These are phyloP conservation scores for Pisolithus tinctorius DNA, from an alignment of 768 basidiomycete species.

Conservation along the genomic window DNA sequence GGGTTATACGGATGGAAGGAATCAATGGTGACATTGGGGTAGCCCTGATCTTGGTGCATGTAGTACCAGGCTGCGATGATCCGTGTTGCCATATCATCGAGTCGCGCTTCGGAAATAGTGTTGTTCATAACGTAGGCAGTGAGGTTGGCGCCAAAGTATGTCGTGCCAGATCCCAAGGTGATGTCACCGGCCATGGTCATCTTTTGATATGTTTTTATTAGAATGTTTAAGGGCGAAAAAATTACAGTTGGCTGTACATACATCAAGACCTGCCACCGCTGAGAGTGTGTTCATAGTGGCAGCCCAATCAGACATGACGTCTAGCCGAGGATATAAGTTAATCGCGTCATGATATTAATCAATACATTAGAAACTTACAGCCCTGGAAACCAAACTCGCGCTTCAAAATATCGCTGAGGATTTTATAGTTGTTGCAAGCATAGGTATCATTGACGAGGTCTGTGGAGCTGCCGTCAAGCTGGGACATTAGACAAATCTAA, in stretches of 20 bases:
- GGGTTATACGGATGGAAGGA: constrained; percentile 24
- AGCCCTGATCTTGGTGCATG: constrained; percentile 25
- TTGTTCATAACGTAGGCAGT: constrained; percentile 54
- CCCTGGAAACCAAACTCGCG: constrained; percentile 62
- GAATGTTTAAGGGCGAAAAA: background rate
- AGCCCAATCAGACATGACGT: constrained; percentile 56
- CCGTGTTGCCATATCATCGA: constrained; percentile 69
- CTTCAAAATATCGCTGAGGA: constrained; percentile 56
- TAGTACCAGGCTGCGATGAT: constrained; percentile 61
- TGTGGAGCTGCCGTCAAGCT: constrained; percentile 16
- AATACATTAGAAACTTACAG: constrained; percentile 28
- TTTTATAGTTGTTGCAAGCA: constrained; percentile 58
- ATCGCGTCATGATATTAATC: background rate
- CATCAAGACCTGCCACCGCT: constrained; percentile 58
- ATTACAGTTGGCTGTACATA: constrained; percentile 21
- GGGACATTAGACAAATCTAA: background rate
- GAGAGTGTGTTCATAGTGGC: constrained; percentile 45
- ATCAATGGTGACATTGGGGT: constrained; percentile 20
- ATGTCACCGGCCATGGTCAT: constrained; percentile 73
- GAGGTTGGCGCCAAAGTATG: constrained; percentile 56
- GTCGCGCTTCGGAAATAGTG: constrained; percentile 47
- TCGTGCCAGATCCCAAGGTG: constrained; percentile 27
- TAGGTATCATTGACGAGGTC: constrained; percentile 53
- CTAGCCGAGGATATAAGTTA: constrained; percentile 18
- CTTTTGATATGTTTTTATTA: constrained; percentile 23